Base-by-base conservation (phyloP, 495 filamentous ascomycete species). In the Margaritispora aquatica region DNA sequence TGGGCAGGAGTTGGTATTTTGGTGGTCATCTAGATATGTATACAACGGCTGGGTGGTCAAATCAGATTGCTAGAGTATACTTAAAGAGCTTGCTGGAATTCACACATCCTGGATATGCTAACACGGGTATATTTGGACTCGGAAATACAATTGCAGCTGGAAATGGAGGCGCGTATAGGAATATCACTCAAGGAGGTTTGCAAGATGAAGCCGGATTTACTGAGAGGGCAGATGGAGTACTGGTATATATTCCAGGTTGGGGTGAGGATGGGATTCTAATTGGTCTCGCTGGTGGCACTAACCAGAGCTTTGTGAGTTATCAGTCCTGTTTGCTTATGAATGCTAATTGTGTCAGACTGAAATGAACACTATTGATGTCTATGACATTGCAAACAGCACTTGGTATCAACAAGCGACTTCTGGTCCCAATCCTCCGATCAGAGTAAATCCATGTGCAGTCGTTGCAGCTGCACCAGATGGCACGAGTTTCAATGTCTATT, bases 371-470 rank as follows among this genome's bases (percentile, higher is more conserved):
- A 82, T 92, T 31, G 85, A 90, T 62, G 80, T 92, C 10, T 91
- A 88, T 69, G 87, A 92, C 62, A 87, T 92, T 64, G 85, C 81
- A 11, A 83, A 70, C n/a, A 85, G 80, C 15, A 82, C 78, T n/a
- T 91, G 88, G 88, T 90, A 88, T 57, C 88, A 87, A 64, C 88
- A 91, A 68, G 66, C 82, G 23, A 89, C 88, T 0, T 80, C 75
- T 20, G 88, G 87, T 13, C 69, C 76, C 4, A 74, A 75, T 1
- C 88, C 88, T 0, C 71, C 75, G 11, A 81, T 86, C 24, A 83
- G 88, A 10, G 88, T 89, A 23, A 88, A 90, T 61, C 85, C 84
- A 0, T 92, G 88, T 62, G 86, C 86, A 3, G 86, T 86, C 0
- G 81, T 87, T 24, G 85, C 81, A 34, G 81, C 85, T 10, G 88